Evolutionary conservation across 2,329 filamentous ascomycete genomes (phyloP).

Genomic region (Cercospora sesami): DNA sequence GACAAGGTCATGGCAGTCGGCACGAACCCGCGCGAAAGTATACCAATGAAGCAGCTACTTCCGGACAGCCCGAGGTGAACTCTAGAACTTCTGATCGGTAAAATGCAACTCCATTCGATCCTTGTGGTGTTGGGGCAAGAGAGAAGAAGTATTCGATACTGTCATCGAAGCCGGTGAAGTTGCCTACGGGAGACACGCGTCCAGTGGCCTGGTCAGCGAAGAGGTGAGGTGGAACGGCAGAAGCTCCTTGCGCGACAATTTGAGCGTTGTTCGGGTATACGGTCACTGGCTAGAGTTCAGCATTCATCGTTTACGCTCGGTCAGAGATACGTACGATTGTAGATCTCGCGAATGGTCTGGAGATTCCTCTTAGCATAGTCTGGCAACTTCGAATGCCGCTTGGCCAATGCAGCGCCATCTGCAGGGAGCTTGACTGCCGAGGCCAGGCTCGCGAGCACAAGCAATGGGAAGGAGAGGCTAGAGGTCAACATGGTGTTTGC

Average conservation of each 20-base stretch:
- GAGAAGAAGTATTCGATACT: conserved; percentile 51
- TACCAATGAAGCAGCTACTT: conserved; percentile 29
- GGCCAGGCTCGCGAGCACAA: not conserved
- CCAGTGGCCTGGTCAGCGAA: conserved; percentile 45
- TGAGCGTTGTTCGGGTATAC: conserved; percentile 45
- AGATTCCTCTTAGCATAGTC: conserved; percentile 38
- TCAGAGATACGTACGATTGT: conserved; percentile 3
- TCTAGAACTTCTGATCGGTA: conserved; percentile 32
- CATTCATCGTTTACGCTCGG: not conserved
- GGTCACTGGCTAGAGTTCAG: conserved; percentile 2
- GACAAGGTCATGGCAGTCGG: not conserved
- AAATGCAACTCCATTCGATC: conserved; percentile 29
- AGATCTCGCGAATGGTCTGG: conserved; percentile 38
- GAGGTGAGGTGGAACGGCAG: conserved; percentile 43
- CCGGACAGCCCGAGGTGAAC: conserved; percentile 29
- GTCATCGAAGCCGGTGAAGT: conserved; percentile 47
- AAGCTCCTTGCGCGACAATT: conserved; percentile 41
- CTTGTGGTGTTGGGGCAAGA: conserved; percentile 40
- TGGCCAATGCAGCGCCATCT: not conserved
- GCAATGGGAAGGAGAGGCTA: conserved; percentile 1
- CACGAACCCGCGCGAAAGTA: conserved; percentile 23
- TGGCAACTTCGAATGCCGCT: conserved; percentile 8
- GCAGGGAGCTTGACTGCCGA: conserved; percentile 3
- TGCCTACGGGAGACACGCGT: conserved; percentile 46
- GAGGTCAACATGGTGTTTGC: conserved; percentile 5